Evolutionary conservation across 179 eudicot genomes (phyloP), one percentile per base, ranked within the genome.

Genomic region (Patellifolia procumbens): DNA sequence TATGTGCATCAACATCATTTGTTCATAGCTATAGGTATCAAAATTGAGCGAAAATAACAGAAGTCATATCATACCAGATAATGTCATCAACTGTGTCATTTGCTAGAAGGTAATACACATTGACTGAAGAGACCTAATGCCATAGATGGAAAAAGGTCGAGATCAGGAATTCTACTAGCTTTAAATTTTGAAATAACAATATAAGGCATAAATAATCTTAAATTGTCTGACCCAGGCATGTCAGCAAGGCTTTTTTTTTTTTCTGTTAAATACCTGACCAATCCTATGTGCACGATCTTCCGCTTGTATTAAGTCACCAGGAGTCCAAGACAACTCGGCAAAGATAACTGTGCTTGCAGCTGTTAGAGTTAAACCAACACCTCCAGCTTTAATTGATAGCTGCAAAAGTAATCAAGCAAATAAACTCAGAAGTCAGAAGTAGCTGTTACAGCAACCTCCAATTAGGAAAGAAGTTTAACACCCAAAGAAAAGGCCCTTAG

Each of bases 281-380:
- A 96, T 96, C 80, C 99, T 88, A 80, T 96, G 99, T 83, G 92
- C 99, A 68, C 99, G 93, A 81, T 93, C 99, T 86, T 96, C 99
- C 34, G 98, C 99, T 84, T 96, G 99, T 84, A 91, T 88, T 68
- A 96, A 79, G 80, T 96, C 99, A 24, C 99, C 99, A 24, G 99
- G 99, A 74, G 99, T 96, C 99, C 99, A 96, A 46, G 98, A 93
- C 74, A 96, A 85, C 86, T 96, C 99, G 1, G 99, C 92, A 80
- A 96, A 96, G 68, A 96, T 90, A 51, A 96, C 98, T 13, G 99
- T 96, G 90, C 97, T 96, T 78, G 99, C 99, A 69, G 99, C 99
- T 70, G 99, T 96, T 72, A 96, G 82, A 61, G 99, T 96, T 81
- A 96, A 78, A 15, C 99, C 99, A 74, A 96, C 97, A 49, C 99